phyloP scores from a whole-genome alignment of 805 yeast species.

The Kazachstania psychrophila region DNA sequence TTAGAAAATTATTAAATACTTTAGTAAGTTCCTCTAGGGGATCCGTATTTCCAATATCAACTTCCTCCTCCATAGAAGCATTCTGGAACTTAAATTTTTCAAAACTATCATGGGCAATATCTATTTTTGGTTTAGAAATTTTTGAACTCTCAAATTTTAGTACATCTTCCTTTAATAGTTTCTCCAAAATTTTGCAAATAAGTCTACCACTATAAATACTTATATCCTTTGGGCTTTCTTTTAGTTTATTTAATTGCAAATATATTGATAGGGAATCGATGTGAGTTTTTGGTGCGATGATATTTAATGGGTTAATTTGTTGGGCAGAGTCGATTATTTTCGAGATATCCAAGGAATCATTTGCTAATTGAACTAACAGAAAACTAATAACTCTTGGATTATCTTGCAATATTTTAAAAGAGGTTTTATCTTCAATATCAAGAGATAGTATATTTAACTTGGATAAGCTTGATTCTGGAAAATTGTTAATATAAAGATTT shows the following conservation, averaged over 20 bases:
- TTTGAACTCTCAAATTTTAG: conserved; percentile 19
- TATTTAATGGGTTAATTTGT: too few relatives aligned
- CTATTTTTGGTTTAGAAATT: too few relatives aligned
- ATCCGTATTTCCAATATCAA: too few relatives aligned
- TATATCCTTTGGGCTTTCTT: background rate
- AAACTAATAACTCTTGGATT: conserved; percentile 17
- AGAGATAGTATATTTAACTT: conserved; percentile 13
- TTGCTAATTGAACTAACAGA: conserved; percentile 11
- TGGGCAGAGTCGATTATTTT: too few relatives aligned
- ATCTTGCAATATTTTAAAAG: conserved; percentile 7
- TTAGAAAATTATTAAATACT: too few relatives aligned
- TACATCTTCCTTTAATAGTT: conserved; percentile 4
- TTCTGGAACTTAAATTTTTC: too few relatives aligned
- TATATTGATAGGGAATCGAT: background rate
- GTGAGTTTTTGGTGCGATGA: too few relatives aligned
- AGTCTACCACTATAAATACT: conserved; percentile 8
- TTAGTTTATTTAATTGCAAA: background rate
- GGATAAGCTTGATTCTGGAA: conserved; percentile 28
- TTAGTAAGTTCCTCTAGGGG: too few relatives aligned
- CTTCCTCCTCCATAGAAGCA: too few relatives aligned
- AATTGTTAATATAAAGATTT: conserved; percentile 11
- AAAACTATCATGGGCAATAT: too few relatives aligned
- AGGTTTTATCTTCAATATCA: conserved; percentile 10
- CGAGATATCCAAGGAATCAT: conserved; percentile 5
- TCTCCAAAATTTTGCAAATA: conserved; percentile 6